Evolutionary conservation across 345 rosid species (phyloP).

Genomic region (Syzygium jambos): DNA sequence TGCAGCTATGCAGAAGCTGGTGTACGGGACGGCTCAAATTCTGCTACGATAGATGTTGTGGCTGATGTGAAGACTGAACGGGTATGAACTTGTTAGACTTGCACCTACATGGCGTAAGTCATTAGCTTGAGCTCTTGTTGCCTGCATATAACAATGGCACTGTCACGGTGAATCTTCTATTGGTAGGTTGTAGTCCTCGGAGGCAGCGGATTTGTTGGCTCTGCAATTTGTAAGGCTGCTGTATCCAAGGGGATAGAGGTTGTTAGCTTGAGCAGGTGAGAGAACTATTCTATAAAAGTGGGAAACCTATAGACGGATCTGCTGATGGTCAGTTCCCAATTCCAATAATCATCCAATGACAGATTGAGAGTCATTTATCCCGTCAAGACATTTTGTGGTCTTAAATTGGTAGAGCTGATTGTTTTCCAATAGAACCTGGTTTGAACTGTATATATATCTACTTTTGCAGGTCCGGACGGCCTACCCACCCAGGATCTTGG

Average conservation of each 20-base stretch:
- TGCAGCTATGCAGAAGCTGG: conserved; percentile 55
- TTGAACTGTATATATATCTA: neutral
- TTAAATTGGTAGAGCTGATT: conserved; percentile 1
- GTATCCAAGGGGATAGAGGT: conserved; percentile 78
- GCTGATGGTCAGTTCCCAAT: neutral
- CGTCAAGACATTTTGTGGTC: neutral
- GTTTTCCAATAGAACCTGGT: neutral
- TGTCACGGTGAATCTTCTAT: conserved; percentile 9
- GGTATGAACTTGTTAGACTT: conserved; percentile 19
- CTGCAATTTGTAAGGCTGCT: conserved; percentile 92
- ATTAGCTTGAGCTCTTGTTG: neutral
- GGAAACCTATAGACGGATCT: neutral
- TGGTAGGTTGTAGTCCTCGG: conserved; percentile 84
- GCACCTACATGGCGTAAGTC: neutral
- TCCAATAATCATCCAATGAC: neutral
- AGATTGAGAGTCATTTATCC: neutral
- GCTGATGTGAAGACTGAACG: conserved; percentile 70
- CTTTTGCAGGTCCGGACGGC: conserved; percentile 72
- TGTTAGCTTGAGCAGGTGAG: conserved; percentile 81
- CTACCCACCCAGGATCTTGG: conserved; percentile 63
- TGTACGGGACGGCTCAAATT: conserved; percentile 25
- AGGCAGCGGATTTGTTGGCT: conserved; percentile 89
- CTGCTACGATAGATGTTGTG: conserved; percentile 65
- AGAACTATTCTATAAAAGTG: neutral
- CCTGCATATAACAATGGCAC: neutral